phyloP scores from a whole-genome alignment of 73 alveolate genomes.

The Tetrahymena borealis region DNA sequence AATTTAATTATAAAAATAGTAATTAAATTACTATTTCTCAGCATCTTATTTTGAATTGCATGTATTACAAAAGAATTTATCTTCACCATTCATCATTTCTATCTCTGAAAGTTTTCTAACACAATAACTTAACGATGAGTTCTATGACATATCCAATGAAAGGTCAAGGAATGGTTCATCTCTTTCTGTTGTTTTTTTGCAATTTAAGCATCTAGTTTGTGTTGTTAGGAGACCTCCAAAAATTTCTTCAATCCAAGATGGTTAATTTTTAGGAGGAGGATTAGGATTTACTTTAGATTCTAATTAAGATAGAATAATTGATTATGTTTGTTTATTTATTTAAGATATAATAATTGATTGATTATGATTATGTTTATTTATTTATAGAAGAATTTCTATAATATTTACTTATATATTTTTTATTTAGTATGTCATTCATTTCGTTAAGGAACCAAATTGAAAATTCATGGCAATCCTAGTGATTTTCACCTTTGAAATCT shows the following conservation, averaged over 20 bases:
- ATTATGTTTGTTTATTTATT: neutral
- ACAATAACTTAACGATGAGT: slow-evolving; percentile 13
- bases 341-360: too few species aligned
- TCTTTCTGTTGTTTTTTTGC: slow-evolving; percentile 21
- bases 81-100: slow-evolving; percentile 22
- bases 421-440: slow-evolving; percentile 16
- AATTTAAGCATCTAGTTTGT: slow-evolving; percentile 11
- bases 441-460: slow-evolving; percentile 35
- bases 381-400: neutral
- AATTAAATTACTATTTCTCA: neutral
- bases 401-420: slow-evolving; percentile 6
- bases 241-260: slow-evolving; percentile 8
- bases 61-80: slow-evolving; percentile 28
- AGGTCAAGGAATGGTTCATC: slow-evolving; percentile 34
- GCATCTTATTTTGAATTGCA: slow-evolving; percentile 39
- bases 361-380: neutral
- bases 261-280: slow-evolving; percentile 1
- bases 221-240: slow-evolving; percentile 28
- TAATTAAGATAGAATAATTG: neutral
- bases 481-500: slow-evolving; percentile 27
- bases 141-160: slow-evolving; percentile 10
- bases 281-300: neutral
- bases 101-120: slow-evolving; percentile 6
- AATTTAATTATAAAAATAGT: neutral
- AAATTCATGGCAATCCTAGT: slow-evolving; percentile 44